Evolutionary conservation across 805 yeast genomes (phyloP).

Genomic region (Kluyveromyces starmeri): DNA sequence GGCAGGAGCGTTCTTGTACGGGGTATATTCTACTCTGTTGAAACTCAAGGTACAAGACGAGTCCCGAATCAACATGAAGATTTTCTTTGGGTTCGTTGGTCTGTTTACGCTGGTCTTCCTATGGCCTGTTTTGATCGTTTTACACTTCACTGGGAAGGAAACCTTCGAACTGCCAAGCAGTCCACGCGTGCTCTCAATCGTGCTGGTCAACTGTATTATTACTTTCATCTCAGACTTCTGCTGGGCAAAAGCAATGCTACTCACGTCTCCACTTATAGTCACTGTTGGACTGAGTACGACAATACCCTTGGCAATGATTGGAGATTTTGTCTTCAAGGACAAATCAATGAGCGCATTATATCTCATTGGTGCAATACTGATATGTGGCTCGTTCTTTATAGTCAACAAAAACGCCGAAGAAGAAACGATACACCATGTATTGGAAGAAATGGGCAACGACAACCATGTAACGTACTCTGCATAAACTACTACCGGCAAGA

Average conservation of each 20-base stretch:
- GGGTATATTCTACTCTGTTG: constrained; percentile 78
- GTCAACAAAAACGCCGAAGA: constrained; percentile 72
- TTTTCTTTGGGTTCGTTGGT: constrained; percentile 94
- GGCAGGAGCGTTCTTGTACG: constrained; percentile 82
- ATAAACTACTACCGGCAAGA: no score
- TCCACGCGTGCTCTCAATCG: constrained; percentile 40
- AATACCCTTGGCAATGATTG: constrained; percentile 89
- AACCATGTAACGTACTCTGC: not conserved
- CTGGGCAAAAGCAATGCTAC: constrained; percentile 92
- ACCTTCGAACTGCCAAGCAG: constrained; percentile 60
- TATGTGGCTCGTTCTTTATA: constrained; percentile 73
- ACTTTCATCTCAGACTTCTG: constrained; percentile 85
- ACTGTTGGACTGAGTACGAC: constrained; percentile 92
- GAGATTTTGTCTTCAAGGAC: constrained; percentile 70
- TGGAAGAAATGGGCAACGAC: not conserved
- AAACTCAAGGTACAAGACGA: constrained; percentile 69
- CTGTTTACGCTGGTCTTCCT: constrained; percentile 60
- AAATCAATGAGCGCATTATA: constrained; percentile 55
- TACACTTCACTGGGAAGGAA: constrained; percentile 61
- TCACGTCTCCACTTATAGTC: constrained; percentile 90
- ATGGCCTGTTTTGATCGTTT: constrained; percentile 73
- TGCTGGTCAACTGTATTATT: constrained; percentile 59
- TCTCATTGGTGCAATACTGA: constrained; percentile 69
- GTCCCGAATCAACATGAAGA: constrained; percentile 67
- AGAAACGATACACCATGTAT: constrained; percentile 29